These are phyloP conservation scores for Breynia disticha DNA, from an alignment of 441 rosid genomes.

Conservation along the genomic window DNA sequence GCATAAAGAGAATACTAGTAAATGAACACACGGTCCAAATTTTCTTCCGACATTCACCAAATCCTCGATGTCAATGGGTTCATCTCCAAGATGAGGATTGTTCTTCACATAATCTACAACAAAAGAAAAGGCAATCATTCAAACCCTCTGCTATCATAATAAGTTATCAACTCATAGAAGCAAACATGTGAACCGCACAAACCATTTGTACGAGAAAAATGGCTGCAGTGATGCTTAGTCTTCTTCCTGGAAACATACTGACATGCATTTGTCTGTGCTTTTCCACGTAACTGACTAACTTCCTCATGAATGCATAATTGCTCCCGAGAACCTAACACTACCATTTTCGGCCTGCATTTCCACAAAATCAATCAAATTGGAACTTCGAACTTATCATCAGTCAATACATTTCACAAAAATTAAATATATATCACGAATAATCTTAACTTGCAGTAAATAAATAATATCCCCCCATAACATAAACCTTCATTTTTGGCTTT, in stretches of 20 bases:
- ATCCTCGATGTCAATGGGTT: constrained; percentile 95
- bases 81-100: constrained; percentile 76
- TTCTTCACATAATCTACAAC: constrained; percentile 55
- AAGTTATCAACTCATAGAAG: neutral
- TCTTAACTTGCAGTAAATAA: neutral
- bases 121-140: constrained; percentile 12
- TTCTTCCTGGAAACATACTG: constrained; percentile 55
- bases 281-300: constrained; percentile 78
- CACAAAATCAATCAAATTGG: constrained; percentile 13
- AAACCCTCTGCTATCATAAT: constrained; percentile 5
- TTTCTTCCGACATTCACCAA: constrained; percentile 69
- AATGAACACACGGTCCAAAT: constrained; percentile 65
- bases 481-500: too few species aligned
- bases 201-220: constrained; percentile 54
- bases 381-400: neutral
- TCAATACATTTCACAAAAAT: too few species aligned
- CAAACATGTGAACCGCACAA: constrained; percentile 7
- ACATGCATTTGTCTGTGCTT: constrained; percentile 83
- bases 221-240: constrained; percentile 46
- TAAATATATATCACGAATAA: too few species aligned
- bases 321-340: constrained; percentile 90
- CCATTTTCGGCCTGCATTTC: constrained; percentile 83
- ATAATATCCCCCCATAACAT: too few species aligned
- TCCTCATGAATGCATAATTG: constrained; percentile 84
- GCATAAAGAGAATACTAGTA: constrained; percentile 12